These are phyloP conservation scores for Ogataea thermomethanolica DNA, from an alignment of 805 yeast species.

Conservation along the genomic window DNA sequence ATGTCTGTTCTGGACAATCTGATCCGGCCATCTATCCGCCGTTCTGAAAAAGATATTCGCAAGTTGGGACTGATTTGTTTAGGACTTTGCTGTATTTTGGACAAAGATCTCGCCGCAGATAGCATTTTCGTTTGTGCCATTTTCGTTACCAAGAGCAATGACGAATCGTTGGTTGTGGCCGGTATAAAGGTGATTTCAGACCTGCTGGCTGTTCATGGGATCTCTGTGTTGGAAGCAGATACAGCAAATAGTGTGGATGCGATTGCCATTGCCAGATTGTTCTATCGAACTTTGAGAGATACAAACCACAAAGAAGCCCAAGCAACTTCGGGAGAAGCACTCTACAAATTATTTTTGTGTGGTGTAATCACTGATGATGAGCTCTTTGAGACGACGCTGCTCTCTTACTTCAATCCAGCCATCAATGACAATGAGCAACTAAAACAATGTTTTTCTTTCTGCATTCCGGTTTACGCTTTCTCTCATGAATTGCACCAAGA, in stretches of 20 bases:
- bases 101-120: constrained; percentile 59
- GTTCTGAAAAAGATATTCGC: constrained; percentile 50
- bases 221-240: constrained; percentile 56
- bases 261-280: constrained; percentile 61
- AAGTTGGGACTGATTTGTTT: constrained; percentile 69
- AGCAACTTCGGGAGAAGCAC: constrained; percentile 79
- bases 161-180: constrained; percentile 55
- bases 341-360: constrained; percentile 77
- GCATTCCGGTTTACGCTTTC: constrained; percentile 83
- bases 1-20: constrained; percentile 71
- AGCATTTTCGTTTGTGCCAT: constrained; percentile 62
- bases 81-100: constrained; percentile 76
- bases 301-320: constrained; percentile 62
- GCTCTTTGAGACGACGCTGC: constrained; percentile 63
- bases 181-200: constrained; percentile 75
- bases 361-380: constrained; percentile 71
- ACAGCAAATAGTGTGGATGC: constrained; percentile 56
- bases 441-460: constrained; percentile 77
- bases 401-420: constrained; percentile 72
- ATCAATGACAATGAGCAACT: constrained; percentile 61
- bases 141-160: constrained; percentile 56
- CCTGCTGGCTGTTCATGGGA: constrained; percentile 73
- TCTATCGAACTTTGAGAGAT: constrained; percentile 61
- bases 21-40: constrained; percentile 73
- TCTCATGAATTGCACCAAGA: constrained; percentile 72